These are phyloP conservation scores for Lipomyces starkeyi DNA, from an alignment of 805 yeast species.

Conservation along the genomic window DNA sequence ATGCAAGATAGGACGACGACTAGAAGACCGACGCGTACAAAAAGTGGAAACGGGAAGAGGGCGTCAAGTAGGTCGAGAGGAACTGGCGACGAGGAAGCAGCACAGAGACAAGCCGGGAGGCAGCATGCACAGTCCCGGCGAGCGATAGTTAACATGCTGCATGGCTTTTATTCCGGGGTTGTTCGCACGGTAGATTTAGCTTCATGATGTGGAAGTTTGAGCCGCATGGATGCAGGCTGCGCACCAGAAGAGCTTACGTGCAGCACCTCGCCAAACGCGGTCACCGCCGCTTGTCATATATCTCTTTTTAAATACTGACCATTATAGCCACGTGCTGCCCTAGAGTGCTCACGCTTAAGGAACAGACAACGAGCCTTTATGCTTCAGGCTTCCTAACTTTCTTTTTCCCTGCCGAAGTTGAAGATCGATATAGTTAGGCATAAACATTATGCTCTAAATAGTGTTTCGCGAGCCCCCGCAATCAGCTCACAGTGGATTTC, in stretches of 20 bases:
- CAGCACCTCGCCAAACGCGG: not conserved
- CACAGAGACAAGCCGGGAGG: not conserved
- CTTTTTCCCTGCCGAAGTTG: too few species aligned
- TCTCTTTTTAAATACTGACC: too few species aligned
- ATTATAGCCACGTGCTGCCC: too few species aligned
- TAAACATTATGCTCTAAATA: too few species aligned
- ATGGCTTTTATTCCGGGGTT: not conserved
- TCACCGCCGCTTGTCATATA: too few species aligned
- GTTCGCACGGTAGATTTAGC: not conserved
- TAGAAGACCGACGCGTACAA: not conserved
- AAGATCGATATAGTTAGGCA: too few species aligned
- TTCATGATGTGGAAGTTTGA: not conserved
- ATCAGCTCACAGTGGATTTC: too few species aligned
- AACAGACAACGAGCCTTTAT: too few species aligned
- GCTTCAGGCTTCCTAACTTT: too few species aligned
- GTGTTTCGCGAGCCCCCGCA: too few species aligned
- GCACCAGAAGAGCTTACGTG: not conserved
- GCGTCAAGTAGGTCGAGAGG: not conserved
- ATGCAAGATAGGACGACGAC: not conserved
- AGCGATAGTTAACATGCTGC: not conserved
- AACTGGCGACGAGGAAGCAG: not conserved
- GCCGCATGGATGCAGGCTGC: not conserved
- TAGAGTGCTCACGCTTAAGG: too few species aligned
- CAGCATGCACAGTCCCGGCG: not conserved
- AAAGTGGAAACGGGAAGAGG: not conserved